Percentiles rank a stretch among this genome's conserved stretches.
phyloP scores from a whole-genome alignment of 179 eudicot genomes.

The Pouteria campechiana region DNA sequence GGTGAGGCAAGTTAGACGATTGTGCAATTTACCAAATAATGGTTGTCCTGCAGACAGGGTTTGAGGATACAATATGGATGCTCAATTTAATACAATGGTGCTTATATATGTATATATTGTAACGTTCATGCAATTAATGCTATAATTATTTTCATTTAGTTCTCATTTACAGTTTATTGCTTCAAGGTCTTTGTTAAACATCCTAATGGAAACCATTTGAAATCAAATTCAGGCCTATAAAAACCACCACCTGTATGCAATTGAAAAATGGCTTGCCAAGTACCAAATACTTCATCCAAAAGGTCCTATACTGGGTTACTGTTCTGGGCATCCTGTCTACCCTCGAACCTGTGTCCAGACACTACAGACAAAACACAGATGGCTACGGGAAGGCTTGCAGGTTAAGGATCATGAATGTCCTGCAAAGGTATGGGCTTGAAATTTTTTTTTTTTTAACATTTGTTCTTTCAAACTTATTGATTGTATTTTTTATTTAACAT shows the following conservation, averaged over 20 bases:
- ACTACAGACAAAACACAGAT: slow-evolving; percentile 74
- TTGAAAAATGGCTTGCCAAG: slow-evolving; percentile 92
- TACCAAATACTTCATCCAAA: slow-evolving; percentile 77
- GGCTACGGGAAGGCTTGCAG: slow-evolving; percentile 89
- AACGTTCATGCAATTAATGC: too few species aligned
- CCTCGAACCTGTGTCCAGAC: slow-evolving; percentile 79
- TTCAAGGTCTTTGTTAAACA: too few species aligned
- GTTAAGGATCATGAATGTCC: slow-evolving; percentile 65
- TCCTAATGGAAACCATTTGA: too few species aligned
- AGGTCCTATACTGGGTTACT: slow-evolving; percentile 79
- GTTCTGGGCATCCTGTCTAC: slow-evolving; percentile 82
- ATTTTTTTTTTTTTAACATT: not conserved
- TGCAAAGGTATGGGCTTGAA: slow-evolving; percentile 40
- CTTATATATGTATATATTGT: too few species aligned
- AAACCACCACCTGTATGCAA: slow-evolving; percentile 72
- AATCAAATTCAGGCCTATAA: slow-evolving; percentile 75
- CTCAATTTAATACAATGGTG: too few species aligned
- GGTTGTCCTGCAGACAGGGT: too few species aligned
- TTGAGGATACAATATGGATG: too few species aligned
- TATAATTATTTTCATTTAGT: too few species aligned
- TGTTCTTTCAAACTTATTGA: too few species aligned
- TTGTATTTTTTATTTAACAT: not conserved
- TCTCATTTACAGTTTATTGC: too few species aligned
- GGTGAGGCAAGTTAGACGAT: too few species aligned
- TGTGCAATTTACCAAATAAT: too few species aligned